Percentiles rank a stretch among this genome's conserved stretches.
Conservation (phyloP, 2,329 filamentous ascomycete genomes). For the Scleromitrula shiraiana region DNA sequence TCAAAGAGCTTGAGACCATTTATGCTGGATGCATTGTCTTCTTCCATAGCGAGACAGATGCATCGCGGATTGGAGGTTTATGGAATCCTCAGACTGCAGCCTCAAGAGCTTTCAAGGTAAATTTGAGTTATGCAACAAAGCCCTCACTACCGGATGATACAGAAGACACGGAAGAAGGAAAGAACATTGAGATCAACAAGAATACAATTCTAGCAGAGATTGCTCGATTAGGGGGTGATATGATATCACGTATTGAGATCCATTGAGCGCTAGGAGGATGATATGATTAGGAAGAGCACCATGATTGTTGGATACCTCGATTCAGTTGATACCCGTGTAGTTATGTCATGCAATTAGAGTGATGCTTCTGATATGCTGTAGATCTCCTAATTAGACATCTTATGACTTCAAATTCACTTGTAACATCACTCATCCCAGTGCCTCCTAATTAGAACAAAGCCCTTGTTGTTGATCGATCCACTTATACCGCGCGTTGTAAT, state of each 20-base stretch:
- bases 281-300: neutral
- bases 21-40: slow-evolving; percentile 69
- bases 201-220: slow-evolving; percentile 65
- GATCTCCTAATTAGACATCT: neutral
- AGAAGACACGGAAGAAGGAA: slow-evolving; percentile 28
- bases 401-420: no score
- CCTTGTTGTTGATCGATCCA: no score
- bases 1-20: slow-evolving; percentile 56
- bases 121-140: slow-evolving; percentile 59
- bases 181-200: slow-evolving; percentile 56
- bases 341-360: neutral
- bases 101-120: slow-evolving; percentile 56
- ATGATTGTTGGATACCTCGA: neutral
- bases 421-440: no score
- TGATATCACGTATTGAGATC: slow-evolving; percentile 60
- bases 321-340: slow-evolving; percentile 3
- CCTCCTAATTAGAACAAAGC: no score
- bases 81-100: slow-evolving; percentile 49
- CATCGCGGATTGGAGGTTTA: slow-evolving; percentile 52
- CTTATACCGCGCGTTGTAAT: no score
- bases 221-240: slow-evolving; percentile 54
- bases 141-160: slow-evolving; percentile 20
- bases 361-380: neutral
- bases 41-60: slow-evolving; percentile 59
- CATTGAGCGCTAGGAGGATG: neutral